Evolutionary conservation across 169 alveolate species (phyloP).

Genomic region (Cystoisospora suis): DNA sequence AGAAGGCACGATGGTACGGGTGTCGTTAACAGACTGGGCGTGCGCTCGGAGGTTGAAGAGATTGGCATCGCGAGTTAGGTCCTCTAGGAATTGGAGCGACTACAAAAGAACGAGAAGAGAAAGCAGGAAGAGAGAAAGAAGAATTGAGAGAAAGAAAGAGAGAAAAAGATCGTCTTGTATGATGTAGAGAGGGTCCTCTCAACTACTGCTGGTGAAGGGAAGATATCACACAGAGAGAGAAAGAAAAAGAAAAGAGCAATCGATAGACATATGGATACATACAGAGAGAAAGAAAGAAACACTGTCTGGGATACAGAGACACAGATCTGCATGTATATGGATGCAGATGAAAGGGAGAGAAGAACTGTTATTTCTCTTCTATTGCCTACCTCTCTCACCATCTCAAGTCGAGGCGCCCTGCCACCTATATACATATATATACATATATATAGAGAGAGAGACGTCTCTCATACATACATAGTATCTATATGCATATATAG

Average conservation of each 20-base stretch:
- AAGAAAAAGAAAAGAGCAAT: not conserved
- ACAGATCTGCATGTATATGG: too few relatives aligned
- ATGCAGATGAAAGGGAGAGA: too few relatives aligned
- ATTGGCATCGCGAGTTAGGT: slow-evolving; percentile 62
- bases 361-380: too few relatives aligned
- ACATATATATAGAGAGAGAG: not conserved
- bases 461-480: not conserved
- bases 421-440: not conserved
- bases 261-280: not conserved
- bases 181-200: too few relatives aligned
- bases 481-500: not conserved
- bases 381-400: too few relatives aligned
- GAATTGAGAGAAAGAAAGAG: not conserved
- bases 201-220: too few relatives aligned
- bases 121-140: not conserved
- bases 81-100: slow-evolving; percentile 62
- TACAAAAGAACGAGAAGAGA: not conserved
- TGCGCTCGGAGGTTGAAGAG: slow-evolving; percentile 60
- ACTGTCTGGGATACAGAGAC: too few relatives aligned
- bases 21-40: slow-evolving; percentile 36
- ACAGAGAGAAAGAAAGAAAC: too few relatives aligned
- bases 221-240: not conserved
- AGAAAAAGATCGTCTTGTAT: too few relatives aligned
- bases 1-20: not conserved
- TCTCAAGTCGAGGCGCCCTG: too few relatives aligned